These are phyloP conservation scores for Penicillium sp. DNA, from an alignment of 2,329 filamentous ascomycete species.

Conservation along the genomic window DNA sequence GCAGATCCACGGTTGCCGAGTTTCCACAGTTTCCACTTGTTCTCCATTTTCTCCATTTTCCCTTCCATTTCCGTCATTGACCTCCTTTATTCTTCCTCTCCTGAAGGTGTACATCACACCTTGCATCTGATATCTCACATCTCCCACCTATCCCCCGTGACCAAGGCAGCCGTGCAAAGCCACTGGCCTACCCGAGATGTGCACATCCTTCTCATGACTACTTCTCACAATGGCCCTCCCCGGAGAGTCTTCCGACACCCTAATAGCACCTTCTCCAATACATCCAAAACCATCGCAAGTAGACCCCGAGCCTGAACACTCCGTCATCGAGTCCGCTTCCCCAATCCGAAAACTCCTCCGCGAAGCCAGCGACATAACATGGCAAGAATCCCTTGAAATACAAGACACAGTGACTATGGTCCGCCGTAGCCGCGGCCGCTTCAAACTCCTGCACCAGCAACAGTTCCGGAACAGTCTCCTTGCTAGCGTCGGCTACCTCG, in stretches of 20 bases:
- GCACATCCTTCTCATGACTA: background rate
- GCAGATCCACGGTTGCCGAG: background rate
- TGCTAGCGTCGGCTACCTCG: conserved; percentile 48
- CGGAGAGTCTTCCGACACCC: conserved; percentile 15
- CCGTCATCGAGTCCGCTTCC: conserved; percentile 2
- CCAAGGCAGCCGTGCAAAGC: conserved; percentile 1
- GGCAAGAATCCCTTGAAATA: conserved; percentile 14
- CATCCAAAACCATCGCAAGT: background rate
- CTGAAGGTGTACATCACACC: background rate
- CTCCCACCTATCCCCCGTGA: background rate
- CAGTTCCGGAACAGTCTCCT: conserved; percentile 37
- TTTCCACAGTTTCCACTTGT: background rate
- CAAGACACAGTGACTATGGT: conserved; percentile 15
- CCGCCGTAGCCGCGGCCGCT: conserved; percentile 11
- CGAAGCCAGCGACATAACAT: conserved; percentile 21
- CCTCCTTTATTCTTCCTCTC: background rate
- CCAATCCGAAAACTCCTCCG: conserved; percentile 16
- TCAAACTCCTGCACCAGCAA: conserved; percentile 24
- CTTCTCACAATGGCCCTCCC: conserved; percentile 11
- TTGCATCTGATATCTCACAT: background rate
- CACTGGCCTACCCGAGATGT: conserved; percentile 7
- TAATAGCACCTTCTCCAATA: conserved; percentile 7
- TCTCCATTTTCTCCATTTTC: background rate
- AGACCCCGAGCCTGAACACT: conserved; percentile 7
- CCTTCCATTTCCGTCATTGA: background rate